Evolutionary conservation across 805 yeast species (phyloP), one percentile per base, ranked within the genome.

Genomic region (Metschnikowia santaceciliae): DNA sequence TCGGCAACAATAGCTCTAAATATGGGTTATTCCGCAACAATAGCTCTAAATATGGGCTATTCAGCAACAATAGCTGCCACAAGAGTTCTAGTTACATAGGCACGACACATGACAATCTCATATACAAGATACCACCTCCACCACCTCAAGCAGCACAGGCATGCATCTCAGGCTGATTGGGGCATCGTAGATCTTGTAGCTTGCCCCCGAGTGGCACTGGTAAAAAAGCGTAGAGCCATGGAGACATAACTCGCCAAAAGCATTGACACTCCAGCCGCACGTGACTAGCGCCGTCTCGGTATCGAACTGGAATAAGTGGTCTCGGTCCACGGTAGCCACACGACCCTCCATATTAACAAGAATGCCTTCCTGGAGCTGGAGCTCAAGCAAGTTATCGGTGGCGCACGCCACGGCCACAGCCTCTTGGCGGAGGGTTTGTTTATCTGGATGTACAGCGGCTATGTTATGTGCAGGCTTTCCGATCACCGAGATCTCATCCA

Each of bases 161-260:
- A 61, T 60, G 51, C 77, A 72, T 49, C 70, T 69, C 33, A 51
- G 54, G 6, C 62, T 74, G 47, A 72, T 67, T 4, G 64, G 58
- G 19, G 57, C 51, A 49, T 71, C 72, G 54, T 71, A 71, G 39
- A 72, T 53, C 48, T 72, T 72, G 58, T 68, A 71, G 58, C 64
- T 70, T 32, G 66, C 70, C 0, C 77, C 77, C 3, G 73, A 66
- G 15, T 69, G 63, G 60, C 77, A 72, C 54, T 71, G 76, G 55
- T 59, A 72, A 50, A 72, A 72, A 38, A 57, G 54, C 15, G 47
- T 34, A 30, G 40, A 22, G 4, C 47, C 47, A 10, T 44, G 23
- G 33, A 44, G 40, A 13, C 68, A 64, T 52, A 72, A 63, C 53
- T 63, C 62, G 8, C 76, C 76, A 6, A 61, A 46, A 1, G 48